These are phyloP conservation scores for Colletotrichum camelliae DNA, from an alignment of 2,329 filamentous ascomycete species.

Conservation along the genomic window DNA sequence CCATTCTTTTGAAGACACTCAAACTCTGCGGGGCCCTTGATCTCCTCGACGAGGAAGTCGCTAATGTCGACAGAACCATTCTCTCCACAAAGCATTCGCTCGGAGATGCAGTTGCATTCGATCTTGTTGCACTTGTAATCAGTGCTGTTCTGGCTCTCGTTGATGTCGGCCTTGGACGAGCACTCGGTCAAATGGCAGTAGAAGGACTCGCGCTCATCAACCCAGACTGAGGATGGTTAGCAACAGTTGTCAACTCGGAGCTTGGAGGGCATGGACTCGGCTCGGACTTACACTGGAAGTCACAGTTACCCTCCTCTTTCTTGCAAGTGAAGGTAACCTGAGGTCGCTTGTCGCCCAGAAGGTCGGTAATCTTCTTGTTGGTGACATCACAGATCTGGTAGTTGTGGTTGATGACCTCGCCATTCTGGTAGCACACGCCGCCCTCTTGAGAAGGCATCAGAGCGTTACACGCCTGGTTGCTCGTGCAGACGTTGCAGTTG, in stretches of 20 bases:
- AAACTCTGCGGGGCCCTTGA: slow-evolving; percentile 88
- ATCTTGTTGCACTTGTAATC: slow-evolving; percentile 85
- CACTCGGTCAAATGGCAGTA: slow-evolving; percentile 91
- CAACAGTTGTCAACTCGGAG: neutral
- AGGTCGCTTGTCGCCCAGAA: slow-evolving; percentile 83
- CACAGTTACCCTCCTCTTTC: slow-evolving; percentile 75
- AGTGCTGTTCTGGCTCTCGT: slow-evolving; percentile 77
- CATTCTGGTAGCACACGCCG: slow-evolving; percentile 91
- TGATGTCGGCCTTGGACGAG: slow-evolving; percentile 71
- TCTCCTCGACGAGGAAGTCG: slow-evolving; percentile 83
- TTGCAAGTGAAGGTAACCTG: slow-evolving; percentile 96
- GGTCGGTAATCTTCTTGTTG: slow-evolving; percentile 89
- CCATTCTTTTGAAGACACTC: slow-evolving; percentile 72
- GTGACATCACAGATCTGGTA: slow-evolving; percentile 98
- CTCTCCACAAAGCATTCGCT: slow-evolving; percentile 92
- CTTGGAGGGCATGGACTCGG: neutral
- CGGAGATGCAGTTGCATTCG: slow-evolving; percentile 85
- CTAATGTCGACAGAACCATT: slow-evolving; percentile 89
- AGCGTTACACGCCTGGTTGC: slow-evolving; percentile 82
- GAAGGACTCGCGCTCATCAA: slow-evolving; percentile 92
- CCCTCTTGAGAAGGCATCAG: slow-evolving; percentile 84
- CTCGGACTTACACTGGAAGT: slow-evolving; percentile 82
- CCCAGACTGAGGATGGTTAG: slow-evolving; percentile 75
- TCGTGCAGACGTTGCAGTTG: slow-evolving; percentile 96
- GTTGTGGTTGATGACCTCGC: slow-evolving; percentile 90